Percentiles rank a stretch among this genome's conserved stretches.
Conservation (phyloP, 2,329 filamentous ascomycete genomes). For the Aspergillus jensenii region DNA sequence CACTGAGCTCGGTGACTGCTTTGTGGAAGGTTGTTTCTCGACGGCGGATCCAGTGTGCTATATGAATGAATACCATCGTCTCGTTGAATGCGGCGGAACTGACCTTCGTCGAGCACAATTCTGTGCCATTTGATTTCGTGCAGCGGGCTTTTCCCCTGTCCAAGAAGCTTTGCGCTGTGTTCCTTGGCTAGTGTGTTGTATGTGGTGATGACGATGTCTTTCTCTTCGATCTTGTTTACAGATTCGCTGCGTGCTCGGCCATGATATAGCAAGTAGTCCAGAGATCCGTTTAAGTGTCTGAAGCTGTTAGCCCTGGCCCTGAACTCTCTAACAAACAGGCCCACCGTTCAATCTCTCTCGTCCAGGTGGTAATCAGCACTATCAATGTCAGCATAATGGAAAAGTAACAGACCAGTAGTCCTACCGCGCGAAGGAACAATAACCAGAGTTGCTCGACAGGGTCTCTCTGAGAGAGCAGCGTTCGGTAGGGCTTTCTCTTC, state of each 20-base stretch:
- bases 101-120: conserved; percentile 52
- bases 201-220: conserved; percentile 50
- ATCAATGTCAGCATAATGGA: background rate
- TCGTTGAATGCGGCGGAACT: background rate
- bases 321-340: background rate
- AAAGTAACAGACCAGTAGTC: background rate
- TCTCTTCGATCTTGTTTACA: background rate
- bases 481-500: background rate
- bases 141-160: background rate
- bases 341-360: background rate
- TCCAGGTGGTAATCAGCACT: conserved; percentile 4
- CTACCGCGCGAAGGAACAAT: conserved; percentile 9
- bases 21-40: conserved; percentile 47
- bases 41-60: conserved; percentile 55
- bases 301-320: background rate
- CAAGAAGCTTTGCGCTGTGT: background rate
- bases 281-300: background rate
- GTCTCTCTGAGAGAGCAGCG: background rate
- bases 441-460: conserved; percentile 24
- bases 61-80: background rate
- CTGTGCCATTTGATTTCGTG: conserved; percentile 38
- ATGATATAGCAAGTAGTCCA: background rate
- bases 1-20: conserved; percentile 43
- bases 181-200: conserved; percentile 47
- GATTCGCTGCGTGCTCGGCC: background rate